Conservation (phyloP, 1,284 basidiomycete genomes). For the Malassezia slooffiae region DNA sequence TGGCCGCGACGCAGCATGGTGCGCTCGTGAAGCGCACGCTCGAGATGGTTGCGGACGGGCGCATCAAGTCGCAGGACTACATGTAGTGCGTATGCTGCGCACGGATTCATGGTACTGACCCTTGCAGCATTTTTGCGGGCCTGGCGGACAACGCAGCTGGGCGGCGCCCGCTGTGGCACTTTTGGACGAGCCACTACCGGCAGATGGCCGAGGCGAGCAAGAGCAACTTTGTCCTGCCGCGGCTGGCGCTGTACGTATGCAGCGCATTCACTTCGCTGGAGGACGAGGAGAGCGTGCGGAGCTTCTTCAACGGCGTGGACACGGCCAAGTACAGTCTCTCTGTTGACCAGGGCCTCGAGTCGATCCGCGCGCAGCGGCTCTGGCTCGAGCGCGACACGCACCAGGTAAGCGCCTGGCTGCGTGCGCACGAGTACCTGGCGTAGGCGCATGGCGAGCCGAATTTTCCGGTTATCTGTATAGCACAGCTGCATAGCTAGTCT, state of each 20-base stretch:
- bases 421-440: slow-evolving; percentile 32
- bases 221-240: slow-evolving; percentile 25
- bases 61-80: slow-evolving; percentile 44
- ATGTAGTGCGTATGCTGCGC: slow-evolving; percentile 15
- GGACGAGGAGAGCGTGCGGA: slow-evolving; percentile 58
- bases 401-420: slow-evolving; percentile 55
- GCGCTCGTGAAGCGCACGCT: slow-evolving; percentile 37
- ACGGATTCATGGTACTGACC: no score
- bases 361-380: slow-evolving; percentile 53
- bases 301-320: slow-evolving; percentile 51
- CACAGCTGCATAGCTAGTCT: not conserved
- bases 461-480: not conserved
- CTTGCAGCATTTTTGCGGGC: slow-evolving; percentile 37
- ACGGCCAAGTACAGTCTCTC: slow-evolving; percentile 51
- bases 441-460: not conserved
- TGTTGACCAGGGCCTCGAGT: slow-evolving; percentile 59
- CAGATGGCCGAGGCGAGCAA: slow-evolving; percentile 54
- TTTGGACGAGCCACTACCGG: slow-evolving; percentile 20
- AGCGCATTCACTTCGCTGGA: slow-evolving; percentile 56
- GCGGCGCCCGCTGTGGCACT: slow-evolving; percentile 40
- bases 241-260: slow-evolving; percentile 52
- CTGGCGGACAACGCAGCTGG: slow-evolving; percentile 30
- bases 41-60: slow-evolving; percentile 20
- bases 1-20: slow-evolving; percentile 29
- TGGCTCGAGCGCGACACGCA: slow-evolving; percentile 55